A percentile compares a stretch with the other conserved stretches of the same genome.
phyloP scores from a whole-genome alignment of 352 stramenopile genomes.

The Globisporangium spiculum region DNA sequence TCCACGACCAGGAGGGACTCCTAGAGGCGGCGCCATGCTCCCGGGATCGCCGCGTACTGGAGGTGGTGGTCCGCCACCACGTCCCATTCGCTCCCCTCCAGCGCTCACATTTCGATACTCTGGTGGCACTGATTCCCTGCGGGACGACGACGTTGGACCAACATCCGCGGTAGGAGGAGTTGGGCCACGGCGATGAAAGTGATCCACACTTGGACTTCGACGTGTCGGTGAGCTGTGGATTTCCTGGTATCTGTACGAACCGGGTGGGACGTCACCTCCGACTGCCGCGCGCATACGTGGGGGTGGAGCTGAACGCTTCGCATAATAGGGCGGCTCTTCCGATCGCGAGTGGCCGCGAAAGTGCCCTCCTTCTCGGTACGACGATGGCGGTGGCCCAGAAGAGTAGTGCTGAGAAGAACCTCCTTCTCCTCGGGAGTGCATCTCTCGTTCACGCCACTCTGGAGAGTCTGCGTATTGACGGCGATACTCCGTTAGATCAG shows the following conservation, averaged over 20 bases:
- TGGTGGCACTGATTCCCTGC: not conserved
- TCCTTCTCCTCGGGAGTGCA: conserved; percentile 6
- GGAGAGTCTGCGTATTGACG: conserved; percentile 33
- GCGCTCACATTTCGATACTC: conserved; percentile 2
- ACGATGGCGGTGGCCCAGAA: not conserved
- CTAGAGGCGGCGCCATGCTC: not conserved
- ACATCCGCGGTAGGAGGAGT: not conserved
- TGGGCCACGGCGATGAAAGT: conserved; percentile 4
- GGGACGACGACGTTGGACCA: not conserved
- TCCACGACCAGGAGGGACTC: conserved; percentile 12
- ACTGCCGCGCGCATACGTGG: conserved; percentile 1
- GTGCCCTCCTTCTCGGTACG: conserved; percentile 1
- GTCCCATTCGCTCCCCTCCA: not conserved
- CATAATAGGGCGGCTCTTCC: conserved; percentile 11
- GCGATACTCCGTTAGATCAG: conserved; percentile 22
- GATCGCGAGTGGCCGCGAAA: not conserved
- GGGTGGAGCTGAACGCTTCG: not conserved
- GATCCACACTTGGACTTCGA: conserved; percentile 5
- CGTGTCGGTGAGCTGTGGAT: not conserved
- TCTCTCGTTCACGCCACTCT: conserved; percentile 34
- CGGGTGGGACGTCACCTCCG: not conserved
- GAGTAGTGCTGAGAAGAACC: not conserved
- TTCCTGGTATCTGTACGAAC: conserved; percentile 14
- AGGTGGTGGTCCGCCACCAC: not conserved
- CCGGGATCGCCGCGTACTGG: not conserved